phyloP scores from a whole-genome alignment of 768 basidiomycete genomes.

The Hortiboletus flavorubellus region DNA sequence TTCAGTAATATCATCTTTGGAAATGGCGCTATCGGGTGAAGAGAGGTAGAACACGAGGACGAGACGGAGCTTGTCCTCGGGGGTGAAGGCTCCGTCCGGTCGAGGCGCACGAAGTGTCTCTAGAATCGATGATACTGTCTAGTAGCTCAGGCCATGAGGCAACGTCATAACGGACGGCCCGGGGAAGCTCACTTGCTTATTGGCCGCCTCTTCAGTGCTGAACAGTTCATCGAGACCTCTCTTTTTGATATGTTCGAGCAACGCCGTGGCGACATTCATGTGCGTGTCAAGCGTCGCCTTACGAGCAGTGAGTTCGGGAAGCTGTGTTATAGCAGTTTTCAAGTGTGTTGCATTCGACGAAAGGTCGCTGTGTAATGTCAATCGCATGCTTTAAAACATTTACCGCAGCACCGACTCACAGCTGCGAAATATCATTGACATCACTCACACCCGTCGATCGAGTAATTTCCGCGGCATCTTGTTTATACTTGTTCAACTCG shows the following conservation, averaged over 20 bases:
- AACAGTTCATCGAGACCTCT: conserved; percentile 96
- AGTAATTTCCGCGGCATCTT: conserved; percentile 96
- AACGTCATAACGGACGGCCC: neutral
- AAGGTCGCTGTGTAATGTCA: conserved; percentile 55
- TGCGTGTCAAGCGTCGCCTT: conserved; percentile 97
- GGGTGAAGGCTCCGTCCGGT: conserved; percentile 59
- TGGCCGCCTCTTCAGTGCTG: conserved; percentile 88
- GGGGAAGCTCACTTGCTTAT: conserved; percentile 61
- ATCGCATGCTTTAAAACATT: neutral
- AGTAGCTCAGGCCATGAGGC: conserved; percentile 1
- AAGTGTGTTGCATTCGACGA: conserved; percentile 91
- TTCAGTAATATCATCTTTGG: conserved; percentile 86
- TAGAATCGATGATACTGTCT: conserved; percentile 79
- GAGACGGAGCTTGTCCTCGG: conserved; percentile 87
- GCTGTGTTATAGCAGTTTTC: conserved; percentile 94
- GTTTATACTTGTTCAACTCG: conserved; percentile 90
- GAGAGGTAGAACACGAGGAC: conserved; percentile 96
- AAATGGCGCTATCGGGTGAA: conserved; percentile 70
- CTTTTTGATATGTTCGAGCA: conserved; percentile 93
- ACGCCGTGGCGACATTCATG: conserved; percentile 97
- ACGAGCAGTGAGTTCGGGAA: conserved; percentile 94
- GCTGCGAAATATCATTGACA: conserved; percentile 90
- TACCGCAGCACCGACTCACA: conserved; percentile 49
- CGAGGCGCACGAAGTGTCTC: conserved; percentile 80
- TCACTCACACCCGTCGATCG: conserved; percentile 94